Evolutionary conservation across 805 yeast species (phyloP).

Genomic region (Clavispora fructus): DNA sequence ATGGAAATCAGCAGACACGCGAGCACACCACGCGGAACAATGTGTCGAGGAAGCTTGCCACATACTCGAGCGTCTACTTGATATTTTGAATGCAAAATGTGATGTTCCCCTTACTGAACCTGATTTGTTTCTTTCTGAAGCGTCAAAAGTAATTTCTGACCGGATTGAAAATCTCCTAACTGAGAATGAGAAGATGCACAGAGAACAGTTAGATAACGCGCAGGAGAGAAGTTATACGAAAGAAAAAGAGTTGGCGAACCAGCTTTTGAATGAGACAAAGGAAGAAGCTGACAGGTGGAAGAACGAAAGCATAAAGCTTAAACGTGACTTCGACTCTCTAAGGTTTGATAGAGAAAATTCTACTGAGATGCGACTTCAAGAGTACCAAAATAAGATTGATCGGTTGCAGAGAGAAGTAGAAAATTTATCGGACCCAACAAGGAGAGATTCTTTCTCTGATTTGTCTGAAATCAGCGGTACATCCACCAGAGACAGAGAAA

Average conservation of each 20-base stretch:
- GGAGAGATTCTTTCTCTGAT: slow-evolving; percentile 8
- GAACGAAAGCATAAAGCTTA: not conserved
- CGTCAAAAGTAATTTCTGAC: not conserved
- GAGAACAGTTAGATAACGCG: not conserved
- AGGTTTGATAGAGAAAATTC: slow-evolving; percentile 11
- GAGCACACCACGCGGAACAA: slow-evolving; percentile 3
- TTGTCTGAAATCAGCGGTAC: slow-evolving; percentile 1
- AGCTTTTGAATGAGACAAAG: not conserved
- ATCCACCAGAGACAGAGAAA: slow-evolving; percentile 7
- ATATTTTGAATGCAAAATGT: not conserved
- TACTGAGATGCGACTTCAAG: slow-evolving; percentile 23
- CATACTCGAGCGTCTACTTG: not conserved
- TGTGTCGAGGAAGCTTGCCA: not conserved
- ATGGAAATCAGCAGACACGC: slow-evolving; percentile 19
- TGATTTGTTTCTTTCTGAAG: not conserved
- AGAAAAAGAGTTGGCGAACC: not conserved
- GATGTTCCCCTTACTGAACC: not conserved
- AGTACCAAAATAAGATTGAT: slow-evolving; percentile 27
- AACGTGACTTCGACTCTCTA: not conserved
- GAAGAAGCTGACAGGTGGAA: not conserved
- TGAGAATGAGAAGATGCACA: not conserved
- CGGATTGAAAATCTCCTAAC: not conserved
- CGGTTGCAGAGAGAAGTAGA: slow-evolving; percentile 28
- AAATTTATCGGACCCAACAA: slow-evolving; percentile 18
- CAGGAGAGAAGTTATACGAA: not conserved